Evolutionary conservation across 495 filamentous ascomycete species (phyloP), one percentile per base, ranked within the genome.

Genomic region (Lophium mytilinum): DNA sequence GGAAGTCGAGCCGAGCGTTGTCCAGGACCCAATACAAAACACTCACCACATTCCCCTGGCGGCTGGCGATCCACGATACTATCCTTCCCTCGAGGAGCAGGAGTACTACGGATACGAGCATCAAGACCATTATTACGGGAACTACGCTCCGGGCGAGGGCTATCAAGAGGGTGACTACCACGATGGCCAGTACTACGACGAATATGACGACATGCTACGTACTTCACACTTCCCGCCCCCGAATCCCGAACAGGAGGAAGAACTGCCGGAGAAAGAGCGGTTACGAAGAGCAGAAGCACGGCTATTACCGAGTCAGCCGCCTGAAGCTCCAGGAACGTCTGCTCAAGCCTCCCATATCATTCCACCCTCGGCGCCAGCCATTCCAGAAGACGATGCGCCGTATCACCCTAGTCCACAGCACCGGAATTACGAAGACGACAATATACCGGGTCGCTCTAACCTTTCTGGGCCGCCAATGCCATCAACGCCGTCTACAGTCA

Each of bases 51-150:
- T 60, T 37, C n/a, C 47, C 48, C 18, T 54, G 55, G 17, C 39
- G 51, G 39, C 63, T 57, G 17, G 45, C 60, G 50, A 53, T 40
- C 41, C 52, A 15, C 21, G 9, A 17, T 42, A 52, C 21, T 15
- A 40, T 39, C 17, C 37, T 14, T 41, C 19, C 43, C 57, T 12
- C 43, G 48, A 33, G 56, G 36, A 61, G 55, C 14, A 75, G 52
- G 56, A 64, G 17, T 56, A 57, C 45, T 69, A 72, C 40, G 72
- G 74, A 21, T 73, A 76, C 4, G 67, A 73, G 48, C 64, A 70
- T 2, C 71, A 74, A 11, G 55, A 30, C 8, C 58, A 58, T 24
- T 65, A 58, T 35, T 64, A 64, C 36, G 62, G 60, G n/a, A 18
- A 34, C 10, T 56, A 61, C 17, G 56, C 61, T 34, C 42, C 58